These are phyloP conservation scores for Lepidium sativum DNA, from an alignment of 345 rosid species.

Conservation along the genomic window DNA sequence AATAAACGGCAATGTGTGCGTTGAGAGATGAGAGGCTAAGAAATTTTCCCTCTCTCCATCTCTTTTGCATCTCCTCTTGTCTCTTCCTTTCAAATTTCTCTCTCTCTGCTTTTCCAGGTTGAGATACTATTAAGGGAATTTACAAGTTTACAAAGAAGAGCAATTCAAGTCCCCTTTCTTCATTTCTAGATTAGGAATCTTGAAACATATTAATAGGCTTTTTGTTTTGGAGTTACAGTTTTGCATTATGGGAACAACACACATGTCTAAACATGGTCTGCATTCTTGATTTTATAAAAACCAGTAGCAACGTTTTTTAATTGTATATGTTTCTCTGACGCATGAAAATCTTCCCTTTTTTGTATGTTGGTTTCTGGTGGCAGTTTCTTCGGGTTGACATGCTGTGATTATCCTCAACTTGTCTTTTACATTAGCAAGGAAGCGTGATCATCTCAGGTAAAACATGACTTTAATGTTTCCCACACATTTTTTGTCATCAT, in stretches of 20 bases:
- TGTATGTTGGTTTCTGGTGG: not conserved
- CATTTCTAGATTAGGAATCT: not conserved
- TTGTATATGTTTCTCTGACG: not conserved
- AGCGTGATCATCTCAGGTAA: conserved; percentile 26
- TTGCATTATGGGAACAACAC: conserved; percentile 2
- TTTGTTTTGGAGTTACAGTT: not conserved
- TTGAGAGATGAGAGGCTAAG: conserved; percentile 27
- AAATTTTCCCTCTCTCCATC: conserved; percentile 21
- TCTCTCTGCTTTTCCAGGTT: conserved; percentile 19
- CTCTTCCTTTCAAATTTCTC: not conserved
- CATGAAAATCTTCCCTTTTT: not conserved
- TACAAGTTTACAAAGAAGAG: conserved; percentile 15
- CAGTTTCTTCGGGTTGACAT: conserved; percentile 17
- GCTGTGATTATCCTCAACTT: conserved; percentile 7
- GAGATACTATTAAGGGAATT: conserved; percentile 19
- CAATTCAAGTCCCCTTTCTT: conserved; percentile 1
- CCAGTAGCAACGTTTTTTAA: not conserved
- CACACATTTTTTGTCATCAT: not conserved
- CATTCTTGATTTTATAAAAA: conserved; percentile 7
- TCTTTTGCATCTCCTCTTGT: conserved; percentile 27
- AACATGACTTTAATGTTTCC: not conserved
- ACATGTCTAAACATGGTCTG: conserved; percentile 12
- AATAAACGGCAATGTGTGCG: conserved; percentile 12
- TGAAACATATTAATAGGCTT: not conserved
- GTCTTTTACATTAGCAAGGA: not conserved